These are phyloP conservation scores for Mortierella sp. DNA, from an alignment of 371 early-diverging fungal genomes.

Conservation along the genomic window DNA sequence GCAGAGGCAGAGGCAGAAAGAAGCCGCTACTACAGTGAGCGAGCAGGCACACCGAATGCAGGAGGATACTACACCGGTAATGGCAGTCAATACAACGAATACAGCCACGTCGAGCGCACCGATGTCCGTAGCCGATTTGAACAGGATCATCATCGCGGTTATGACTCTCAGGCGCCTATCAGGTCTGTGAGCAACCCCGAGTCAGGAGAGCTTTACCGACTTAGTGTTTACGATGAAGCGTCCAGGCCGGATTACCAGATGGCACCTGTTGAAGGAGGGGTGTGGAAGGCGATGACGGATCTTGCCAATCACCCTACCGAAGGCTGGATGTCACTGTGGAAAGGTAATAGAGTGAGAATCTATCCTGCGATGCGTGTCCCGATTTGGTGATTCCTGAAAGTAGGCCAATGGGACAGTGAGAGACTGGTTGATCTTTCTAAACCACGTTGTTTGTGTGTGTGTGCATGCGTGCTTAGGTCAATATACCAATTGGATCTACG, in stretches of 20 bases:
- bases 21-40: slow-evolving; percentile 27
- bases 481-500: slow-evolving; percentile 81
- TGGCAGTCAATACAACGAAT: neutral
- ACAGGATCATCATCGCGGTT: slow-evolving; percentile 16
- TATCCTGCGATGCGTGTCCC: neutral
- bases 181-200: neutral
- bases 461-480: slow-evolving; percentile 65
- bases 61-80: slow-evolving; percentile 27
- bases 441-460: neutral
- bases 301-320: slow-evolving; percentile 76
- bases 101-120: slow-evolving; percentile 8
- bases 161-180: neutral
- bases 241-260: slow-evolving; percentile 72
- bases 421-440: neutral
- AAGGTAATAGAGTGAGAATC: slow-evolving; percentile 61
- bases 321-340: slow-evolving; percentile 76
- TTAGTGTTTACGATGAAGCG: slow-evolving; percentile 69
- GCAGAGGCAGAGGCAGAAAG: slow-evolving; percentile 33
- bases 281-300: slow-evolving; percentile 66
- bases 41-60: slow-evolving; percentile 20
- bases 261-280: slow-evolving; percentile 75
- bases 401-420: neutral
- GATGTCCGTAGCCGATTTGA: slow-evolving; percentile 13
- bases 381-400: neutral
- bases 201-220: slow-evolving; percentile 66